Evolutionary conservation across 2,329 filamentous ascomycete genomes (phyloP).

Genomic region (Fusarium tuaranense): DNA sequence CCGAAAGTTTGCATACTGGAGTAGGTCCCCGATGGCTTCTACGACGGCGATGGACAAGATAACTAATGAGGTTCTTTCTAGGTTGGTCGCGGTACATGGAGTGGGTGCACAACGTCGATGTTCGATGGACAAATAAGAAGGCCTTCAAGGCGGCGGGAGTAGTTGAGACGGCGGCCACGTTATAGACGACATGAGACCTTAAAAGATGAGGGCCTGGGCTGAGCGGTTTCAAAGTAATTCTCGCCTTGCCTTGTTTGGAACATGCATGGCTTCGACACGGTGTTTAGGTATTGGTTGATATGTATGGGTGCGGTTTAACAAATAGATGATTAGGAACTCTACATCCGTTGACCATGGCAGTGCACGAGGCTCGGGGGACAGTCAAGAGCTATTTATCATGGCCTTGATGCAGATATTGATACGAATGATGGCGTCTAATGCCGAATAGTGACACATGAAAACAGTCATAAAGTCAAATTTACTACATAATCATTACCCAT

Average conservation of each 20-base stretch:
- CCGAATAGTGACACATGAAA: not conserved
- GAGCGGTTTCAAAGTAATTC: not conserved
- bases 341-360: not conserved
- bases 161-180: slow-evolving; percentile 68
- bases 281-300: slow-evolving; percentile 36
- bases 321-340: slow-evolving; percentile 28
- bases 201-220: not conserved
- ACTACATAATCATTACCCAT: slow-evolving; percentile 35
- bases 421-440: not conserved
- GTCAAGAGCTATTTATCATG: not conserved
- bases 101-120: slow-evolving; percentile 87
- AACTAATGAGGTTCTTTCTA: slow-evolving; percentile 52
- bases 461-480: slow-evolving; percentile 19
- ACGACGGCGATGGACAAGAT: not conserved
- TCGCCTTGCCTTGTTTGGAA: not conserved
- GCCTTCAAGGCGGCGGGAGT: slow-evolving; percentile 73
- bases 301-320: slow-evolving; percentile 24
- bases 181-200: slow-evolving; percentile 50
- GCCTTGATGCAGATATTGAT: not conserved
- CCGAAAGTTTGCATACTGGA: slow-evolving; percentile 95
- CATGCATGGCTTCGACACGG: slow-evolving; percentile 35
- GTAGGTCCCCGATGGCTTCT: slow-evolving; percentile 63
- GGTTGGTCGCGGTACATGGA: slow-evolving; percentile 95
- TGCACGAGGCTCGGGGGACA: not conserved
- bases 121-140: slow-evolving; percentile 72